Base-by-base conservation (phyloP, 345 rosid species). In the Gossypium longicalyx region DNA sequence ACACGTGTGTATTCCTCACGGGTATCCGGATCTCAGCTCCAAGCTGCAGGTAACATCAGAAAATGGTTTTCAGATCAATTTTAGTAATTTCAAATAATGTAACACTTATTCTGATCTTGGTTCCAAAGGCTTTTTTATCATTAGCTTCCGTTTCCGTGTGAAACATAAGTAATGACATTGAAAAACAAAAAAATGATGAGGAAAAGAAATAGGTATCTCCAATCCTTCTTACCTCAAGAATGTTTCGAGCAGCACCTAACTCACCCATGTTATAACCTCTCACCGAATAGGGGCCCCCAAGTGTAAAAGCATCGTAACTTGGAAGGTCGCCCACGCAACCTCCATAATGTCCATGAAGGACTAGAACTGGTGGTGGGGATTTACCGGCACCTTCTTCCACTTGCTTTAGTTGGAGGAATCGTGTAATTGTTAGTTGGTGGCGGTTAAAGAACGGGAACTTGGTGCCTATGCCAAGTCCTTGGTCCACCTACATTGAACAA, bases 181-280 rank as follows among this genome's bases (percentile, higher is more conserved):
- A 44, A 23, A 25, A 20, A 41, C 4, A 10, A 41, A 51, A 34
- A 45, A 44, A 76, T 15, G 16, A 60, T 70, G 29, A 73, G 25
- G 15, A 6, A 34, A 67, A 9, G 56, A 56, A 45, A 48, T 4
- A 20, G 27, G 53, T 17, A 38, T 47, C 72, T 15, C 56, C n/a
- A 44, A 41, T 23, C 71, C 34, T 68, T 60, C 79, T 80, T 82
- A 93, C 99, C 99, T 93, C 98, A 6, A 88, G 88, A 66, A 92
- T 81, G 81, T 92, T 92, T 74, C 96, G 82, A 9, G 95, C 93
- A 0, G 97, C 94, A 54, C 99, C 99, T 53, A 93, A 83, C 86
- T 96, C 99, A 10, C 99, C 99, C 99, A 96, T 96, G 86, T 90
- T 96, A 89, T 96, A 96, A 65, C 98, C 99, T 76, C 98, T 87